Base-by-base conservation (phyloP, 306 rosid genomes). In the Casuarina glauca region DNA sequence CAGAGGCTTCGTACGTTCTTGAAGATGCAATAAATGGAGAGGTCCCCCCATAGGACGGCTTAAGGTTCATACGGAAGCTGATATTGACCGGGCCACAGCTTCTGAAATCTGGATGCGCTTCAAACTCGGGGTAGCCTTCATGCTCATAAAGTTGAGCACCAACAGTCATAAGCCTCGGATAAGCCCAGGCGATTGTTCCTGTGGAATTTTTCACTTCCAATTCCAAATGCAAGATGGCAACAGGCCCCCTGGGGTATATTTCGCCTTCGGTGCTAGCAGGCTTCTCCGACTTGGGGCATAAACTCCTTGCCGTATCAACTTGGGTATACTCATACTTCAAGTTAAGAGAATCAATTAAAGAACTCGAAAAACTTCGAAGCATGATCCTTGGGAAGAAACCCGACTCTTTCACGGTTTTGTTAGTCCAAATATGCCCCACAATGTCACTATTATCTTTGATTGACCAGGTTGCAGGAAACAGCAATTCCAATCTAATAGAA, bases 351-450 rank as follows among this genome's bases (percentile, higher is more conserved):
- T 13, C 67, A 43, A 35, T 38, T 35, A 15, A 9, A 0, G 0
- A 2, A 39, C 17, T 16, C 4, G 74, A 72, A 17, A 38, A 60
- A 36, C 70, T 72, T 69, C 61, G 61, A 26, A 90, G 79, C 49
- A 69, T 74, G 50, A 90, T 84, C 83, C 6, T 61, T 26, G 79
- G 79, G 68, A 88, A 90, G 80, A 84, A 84, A 41, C 84, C 79
- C 1, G 53, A n/a, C 50, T 87, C 89, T 1, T 53, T 43, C 49
- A 4, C 45, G 48, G 83, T 57, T 79, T 87, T 92, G 73, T 74
- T 84, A 64, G 85, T 92, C 95, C 95, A 92, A 49, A 90, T 82
- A 69, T 84, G 76, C 67, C 95, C 95, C 63, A 82, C 84, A 19
- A 84, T 17, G 51, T 36, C 73, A 17, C 81, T 85, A 32, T 82